These are phyloP conservation scores for Aureobasidium subglaciale DNA, from an alignment of 2,329 filamentous ascomycete genomes.

Conservation along the genomic window DNA sequence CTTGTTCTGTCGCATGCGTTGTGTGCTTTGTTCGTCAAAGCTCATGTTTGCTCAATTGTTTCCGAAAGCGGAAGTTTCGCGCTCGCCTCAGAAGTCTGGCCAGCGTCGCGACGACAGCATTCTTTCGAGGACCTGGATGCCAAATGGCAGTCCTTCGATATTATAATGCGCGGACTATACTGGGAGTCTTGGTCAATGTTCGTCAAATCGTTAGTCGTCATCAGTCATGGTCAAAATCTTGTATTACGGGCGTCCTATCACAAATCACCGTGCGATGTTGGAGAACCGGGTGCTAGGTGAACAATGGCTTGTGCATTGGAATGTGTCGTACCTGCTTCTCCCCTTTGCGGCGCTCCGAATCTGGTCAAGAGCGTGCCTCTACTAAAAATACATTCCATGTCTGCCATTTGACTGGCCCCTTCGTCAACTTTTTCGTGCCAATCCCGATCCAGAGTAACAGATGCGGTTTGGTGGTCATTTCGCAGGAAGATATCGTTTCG, in stretches of 20 bases:
- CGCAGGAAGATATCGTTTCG: neutral
- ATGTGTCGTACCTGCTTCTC: constrained; percentile 13
- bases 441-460: neutral
- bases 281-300: constrained; percentile 5
- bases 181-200: too few species aligned
- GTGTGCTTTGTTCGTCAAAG: constrained; percentile 7
- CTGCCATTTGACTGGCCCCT: neutral
- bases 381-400: constrained; percentile 13
- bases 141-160: too few species aligned
- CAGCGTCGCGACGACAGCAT: neutral
- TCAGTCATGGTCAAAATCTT: neutral
- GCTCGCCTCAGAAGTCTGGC: neutral
- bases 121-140: neutral
- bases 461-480: constrained; percentile 5
- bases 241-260: constrained; percentile 6
- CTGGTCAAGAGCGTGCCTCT: constrained; percentile 8
- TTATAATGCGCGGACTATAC: too few species aligned
- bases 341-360: neutral
- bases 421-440: constrained; percentile 8
- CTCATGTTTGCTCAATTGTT: constrained; percentile 6
- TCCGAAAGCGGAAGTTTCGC: constrained; percentile 7
- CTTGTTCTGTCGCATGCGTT: constrained; percentile 15
- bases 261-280: constrained; percentile 13
- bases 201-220: neutral
- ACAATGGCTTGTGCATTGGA: constrained; percentile 12